Evolutionary conservation across 164 flowering plant genomes (phyloP).

Genomic region (Vitis riparia): DNA sequence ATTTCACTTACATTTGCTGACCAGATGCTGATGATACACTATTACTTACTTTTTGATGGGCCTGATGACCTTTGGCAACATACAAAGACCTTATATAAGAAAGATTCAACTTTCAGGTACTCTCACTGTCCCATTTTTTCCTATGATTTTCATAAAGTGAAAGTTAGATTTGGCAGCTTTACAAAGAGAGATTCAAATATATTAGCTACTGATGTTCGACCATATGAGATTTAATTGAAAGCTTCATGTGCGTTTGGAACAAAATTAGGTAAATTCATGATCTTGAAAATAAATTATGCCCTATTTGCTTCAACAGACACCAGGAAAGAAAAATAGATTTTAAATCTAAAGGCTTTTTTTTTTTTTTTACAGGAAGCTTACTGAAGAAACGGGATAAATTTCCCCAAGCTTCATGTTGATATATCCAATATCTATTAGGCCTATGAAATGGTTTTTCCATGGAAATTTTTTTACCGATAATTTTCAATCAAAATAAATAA

Average conservation of each 20-base stretch:
- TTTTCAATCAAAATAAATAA: not conserved
- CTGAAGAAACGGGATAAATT: not conserved
- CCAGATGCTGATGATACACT: conserved; percentile 99
- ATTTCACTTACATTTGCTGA: conserved; percentile 10
- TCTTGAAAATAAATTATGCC: too few relatives aligned
- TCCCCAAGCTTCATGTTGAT: not conserved
- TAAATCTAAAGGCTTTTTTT: not conserved
- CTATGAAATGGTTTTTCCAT: not conserved
- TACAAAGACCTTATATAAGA: conserved; percentile 59
- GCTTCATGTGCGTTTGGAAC: not conserved
- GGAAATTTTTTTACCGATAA: not conserved
- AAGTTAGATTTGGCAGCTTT: not conserved
- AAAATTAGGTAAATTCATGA: too few relatives aligned
- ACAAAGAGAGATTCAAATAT: not conserved
- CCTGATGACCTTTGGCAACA: conserved; percentile 90
- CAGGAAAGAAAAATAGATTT: too few relatives aligned
- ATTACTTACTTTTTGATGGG: conserved; percentile 92
- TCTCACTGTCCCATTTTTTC: not conserved
- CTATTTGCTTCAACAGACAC: too few relatives aligned
- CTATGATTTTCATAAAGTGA: not conserved
- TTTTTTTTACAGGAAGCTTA: not conserved
- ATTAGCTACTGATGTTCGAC: too few relatives aligned
- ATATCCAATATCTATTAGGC: not conserved
- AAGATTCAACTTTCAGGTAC: conserved; percentile 79
- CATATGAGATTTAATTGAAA: not conserved